Base-by-base conservation (phyloP, 768 basidiomycete genomes). In the Pleurotus citrinopileatus region DNA sequence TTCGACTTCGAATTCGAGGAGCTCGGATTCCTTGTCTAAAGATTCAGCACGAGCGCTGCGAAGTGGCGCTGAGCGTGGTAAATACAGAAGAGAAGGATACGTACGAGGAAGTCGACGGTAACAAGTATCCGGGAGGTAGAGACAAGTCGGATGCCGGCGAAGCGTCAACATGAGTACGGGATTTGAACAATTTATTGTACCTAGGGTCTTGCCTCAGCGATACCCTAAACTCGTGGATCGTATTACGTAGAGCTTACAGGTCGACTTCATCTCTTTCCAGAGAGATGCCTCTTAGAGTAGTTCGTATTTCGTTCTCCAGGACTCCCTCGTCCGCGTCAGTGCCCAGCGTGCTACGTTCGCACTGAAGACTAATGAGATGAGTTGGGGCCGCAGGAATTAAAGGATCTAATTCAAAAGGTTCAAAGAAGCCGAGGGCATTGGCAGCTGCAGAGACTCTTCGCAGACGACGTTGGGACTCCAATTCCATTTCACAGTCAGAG, bases 1-100 rank as follows among this genome's bases (percentile, higher is more conserved):
- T 17, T 55, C 57, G 1, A 64, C 56, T 38, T 71, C 66, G 1
- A 43, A 42, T 55, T 73, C 69, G 1, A 70, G 54, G 0, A 66
- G 56, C 20, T 54, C 55, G 9, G 65, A 62, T 51, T 75, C 71
- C 4, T 51, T 34, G 26, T 66, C 58, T 3, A 65, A 45, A 36
- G 55, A 57, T 17, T 62, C 56, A 17, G 65, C 60, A 13, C 66
- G 60, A 29, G 57, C 51, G n/a, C 70, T 72, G 28, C 2, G n/a
- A 50, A 29, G n/a, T 19, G 17, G 29, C 13, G 12, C 47, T 15
- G 55, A 43, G 36, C 2, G 17, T 7, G n/a, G 27, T 27, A 7
- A 19, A 7, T 40, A 7, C 12, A 19, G 17, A 12, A 15, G 7
- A 40, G 10, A 19, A 15, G 19, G 7, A 10, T 28, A 22, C 45